Evolutionary conservation across 1,284 basidiomycete species (phyloP).

Genomic region (Trichosporon inkin): DNA sequence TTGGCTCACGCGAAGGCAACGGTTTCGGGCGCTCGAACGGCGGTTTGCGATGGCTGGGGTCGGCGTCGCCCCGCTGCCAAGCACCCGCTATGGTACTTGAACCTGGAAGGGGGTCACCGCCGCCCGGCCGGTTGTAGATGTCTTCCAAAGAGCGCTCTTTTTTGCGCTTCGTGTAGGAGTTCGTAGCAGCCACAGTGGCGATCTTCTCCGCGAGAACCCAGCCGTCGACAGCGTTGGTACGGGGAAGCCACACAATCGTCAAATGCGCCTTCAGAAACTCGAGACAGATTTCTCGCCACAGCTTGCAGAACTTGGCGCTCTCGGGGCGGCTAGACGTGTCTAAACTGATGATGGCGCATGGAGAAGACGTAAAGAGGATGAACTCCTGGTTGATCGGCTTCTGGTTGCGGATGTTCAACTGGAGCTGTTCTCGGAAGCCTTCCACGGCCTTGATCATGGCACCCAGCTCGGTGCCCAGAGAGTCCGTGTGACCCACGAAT

Average conservation of each 20-base stretch:
- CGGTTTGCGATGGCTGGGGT: conserved; percentile 37
- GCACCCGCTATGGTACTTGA: conserved; percentile 39
- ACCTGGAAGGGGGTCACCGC: conserved; percentile 34
- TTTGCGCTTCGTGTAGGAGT: conserved; percentile 40
- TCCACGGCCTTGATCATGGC: conserved; percentile 47
- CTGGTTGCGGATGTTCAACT: conserved; percentile 35
- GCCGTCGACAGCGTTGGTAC: conserved; percentile 40
- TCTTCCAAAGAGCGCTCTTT: conserved; percentile 40
- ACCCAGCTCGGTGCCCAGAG: conserved; percentile 45
- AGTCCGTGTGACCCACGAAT: conserved; percentile 36
- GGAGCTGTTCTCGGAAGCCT: conserved; percentile 42
- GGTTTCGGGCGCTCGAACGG: conserved; percentile 37
- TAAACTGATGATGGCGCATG: conserved; percentile 45
- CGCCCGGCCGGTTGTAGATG: conserved; percentile 33
- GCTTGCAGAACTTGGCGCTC: conserved; percentile 38
- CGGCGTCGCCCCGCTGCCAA: conserved; percentile 48
- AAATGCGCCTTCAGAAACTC: conserved; percentile 42
- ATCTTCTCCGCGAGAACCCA: conserved; percentile 46
- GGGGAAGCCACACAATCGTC: conserved; percentile 46
- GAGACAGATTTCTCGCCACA: conserved; percentile 43
- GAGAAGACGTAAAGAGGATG: conserved; percentile 46
- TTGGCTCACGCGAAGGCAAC: neutral
- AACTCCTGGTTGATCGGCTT: conserved; percentile 42
- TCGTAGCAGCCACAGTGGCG: conserved; percentile 44
- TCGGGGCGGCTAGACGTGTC: conserved; percentile 46